A percentile compares a stretch with the other conserved stretches of the same genome.
phyloP scores from a whole-genome alignment of 2,329 filamentous ascomycete species.

The Lachnellula occidentalis region DNA sequence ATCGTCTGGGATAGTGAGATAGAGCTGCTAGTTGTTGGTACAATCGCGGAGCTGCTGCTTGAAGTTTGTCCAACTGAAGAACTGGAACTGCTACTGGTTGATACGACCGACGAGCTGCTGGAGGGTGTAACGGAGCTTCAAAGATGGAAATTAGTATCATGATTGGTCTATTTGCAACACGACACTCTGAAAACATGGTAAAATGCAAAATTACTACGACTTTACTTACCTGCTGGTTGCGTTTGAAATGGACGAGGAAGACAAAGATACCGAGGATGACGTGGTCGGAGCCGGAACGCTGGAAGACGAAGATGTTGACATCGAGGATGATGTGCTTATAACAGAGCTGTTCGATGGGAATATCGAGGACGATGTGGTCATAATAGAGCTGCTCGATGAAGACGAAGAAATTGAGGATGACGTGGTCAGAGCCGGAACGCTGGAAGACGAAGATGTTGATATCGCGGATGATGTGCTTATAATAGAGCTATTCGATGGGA shows the following conservation, averaged over 20 bases:
- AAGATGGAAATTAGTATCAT: no score
- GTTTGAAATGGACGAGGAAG: neutral
- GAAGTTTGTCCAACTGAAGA: neutral
- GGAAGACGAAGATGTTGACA: neutral
- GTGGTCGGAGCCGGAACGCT: neutral
- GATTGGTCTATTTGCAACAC: no score
- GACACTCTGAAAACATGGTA: no score
- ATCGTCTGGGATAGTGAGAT: neutral
- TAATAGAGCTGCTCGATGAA: neutral
- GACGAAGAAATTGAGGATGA: neutral
- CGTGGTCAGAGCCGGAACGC: neutral
- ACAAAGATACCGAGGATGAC: neutral
- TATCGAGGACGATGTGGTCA: neutral
- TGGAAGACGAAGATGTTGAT: neutral
- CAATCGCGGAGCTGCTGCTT: neutral
- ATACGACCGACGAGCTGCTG: neutral
- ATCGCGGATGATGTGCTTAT: neutral
- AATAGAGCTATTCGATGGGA: neutral
- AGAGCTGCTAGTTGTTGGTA: neutral
- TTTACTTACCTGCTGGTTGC: neutral
- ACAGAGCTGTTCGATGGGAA: neutral
- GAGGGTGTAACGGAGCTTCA: neutral
- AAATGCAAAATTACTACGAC: no score
- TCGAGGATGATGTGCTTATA: neutral
- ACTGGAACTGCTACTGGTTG: neutral